Evolutionary conservation across 768 basidiomycete genomes (phyloP).

Genomic region (Leccinum aurantiacum): DNA sequence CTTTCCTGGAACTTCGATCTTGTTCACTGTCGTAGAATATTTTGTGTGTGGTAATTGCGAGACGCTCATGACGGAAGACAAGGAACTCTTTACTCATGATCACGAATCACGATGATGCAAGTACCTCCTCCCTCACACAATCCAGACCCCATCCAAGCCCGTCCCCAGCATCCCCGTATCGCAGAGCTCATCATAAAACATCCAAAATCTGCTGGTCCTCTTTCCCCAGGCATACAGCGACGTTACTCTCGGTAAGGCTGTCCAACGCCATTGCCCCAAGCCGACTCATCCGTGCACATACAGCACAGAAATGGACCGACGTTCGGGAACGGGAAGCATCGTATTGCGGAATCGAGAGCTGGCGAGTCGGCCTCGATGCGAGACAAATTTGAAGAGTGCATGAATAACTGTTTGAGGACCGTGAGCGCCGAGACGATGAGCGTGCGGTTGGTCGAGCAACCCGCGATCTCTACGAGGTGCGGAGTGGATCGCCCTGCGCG

Average conservation of each 20-base stretch:
- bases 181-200: slow-evolving; percentile 55
- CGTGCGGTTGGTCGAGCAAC: too few species aligned
- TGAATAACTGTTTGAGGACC: too few species aligned
- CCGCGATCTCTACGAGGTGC: too few species aligned
- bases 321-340: slow-evolving; percentile 34
- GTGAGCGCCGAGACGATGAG: too few species aligned
- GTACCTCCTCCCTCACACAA: too few species aligned
- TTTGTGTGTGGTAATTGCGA: slow-evolving; percentile 40
- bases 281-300: slow-evolving; percentile 1
- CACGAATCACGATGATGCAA: slow-evolving; percentile 23
- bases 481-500: too few species aligned
- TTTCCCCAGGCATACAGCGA: slow-evolving; percentile 84
- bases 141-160: slow-evolving; percentile 1
- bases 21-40: slow-evolving; percentile 44
- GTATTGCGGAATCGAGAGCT: too few species aligned
- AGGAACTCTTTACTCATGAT: not conserved
- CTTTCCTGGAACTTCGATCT: slow-evolving; percentile 44
- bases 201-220: slow-evolving; percentile 54
- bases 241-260: slow-evolving; percentile 51
- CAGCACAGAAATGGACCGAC: slow-evolving; percentile 74
- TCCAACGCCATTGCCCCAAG: not conserved
- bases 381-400: too few species aligned
- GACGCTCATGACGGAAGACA: slow-evolving; percentile 17
- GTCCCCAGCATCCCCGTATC: slow-evolving; percentile 45
- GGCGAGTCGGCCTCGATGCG: too few species aligned